A percentile compares a stretch with the other conserved stretches of the same genome.
Conservation (phyloP, 1,284 basidiomycete species). For the Rhodotorula sp. region DNA sequence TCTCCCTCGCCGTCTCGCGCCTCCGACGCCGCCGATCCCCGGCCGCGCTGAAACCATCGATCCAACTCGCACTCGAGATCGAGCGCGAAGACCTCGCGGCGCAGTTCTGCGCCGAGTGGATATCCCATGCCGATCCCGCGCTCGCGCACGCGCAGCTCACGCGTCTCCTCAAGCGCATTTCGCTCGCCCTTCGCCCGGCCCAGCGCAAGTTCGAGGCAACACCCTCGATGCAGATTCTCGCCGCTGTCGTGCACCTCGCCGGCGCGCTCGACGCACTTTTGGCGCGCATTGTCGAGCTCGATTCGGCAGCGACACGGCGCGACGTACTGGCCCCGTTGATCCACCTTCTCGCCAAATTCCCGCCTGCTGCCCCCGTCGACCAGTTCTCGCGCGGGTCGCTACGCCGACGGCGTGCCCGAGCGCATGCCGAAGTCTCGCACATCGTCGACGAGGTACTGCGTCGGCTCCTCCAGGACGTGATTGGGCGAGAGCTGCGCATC, state of each 20-base stretch:
- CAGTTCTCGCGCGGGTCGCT: conserved; percentile 6
- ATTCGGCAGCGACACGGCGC: neutral
- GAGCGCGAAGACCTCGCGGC: conserved; percentile 30
- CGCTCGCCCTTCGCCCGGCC: neutral
- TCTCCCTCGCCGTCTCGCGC: conserved; percentile 17
- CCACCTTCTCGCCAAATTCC: conserved; percentile 6
- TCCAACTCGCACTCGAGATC: conserved; percentile 10
- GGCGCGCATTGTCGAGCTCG: neutral
- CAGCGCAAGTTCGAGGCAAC: conserved; percentile 3
- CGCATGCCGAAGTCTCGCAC: conserved; percentile 8
- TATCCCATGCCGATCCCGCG: neutral
- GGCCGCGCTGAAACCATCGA: neutral
- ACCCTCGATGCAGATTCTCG: neutral
- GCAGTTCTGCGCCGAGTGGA: conserved; percentile 24
- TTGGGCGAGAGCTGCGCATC: conserved; percentile 7
- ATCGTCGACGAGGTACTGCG: conserved; percentile 28
- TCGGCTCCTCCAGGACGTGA: conserved; percentile 18
- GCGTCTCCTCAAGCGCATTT: neutral
- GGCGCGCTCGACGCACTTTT: conserved; percentile 20
- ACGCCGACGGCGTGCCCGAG: neutral
- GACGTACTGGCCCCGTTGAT: neutral
- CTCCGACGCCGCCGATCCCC: conserved; percentile 12
- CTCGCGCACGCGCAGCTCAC: neutral
- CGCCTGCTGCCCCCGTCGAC: conserved; percentile 2
- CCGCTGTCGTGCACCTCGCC: conserved; percentile 22